Evolutionary conservation across 2,329 filamentous ascomycete genomes (phyloP), one percentile per base, ranked within the genome.

Genomic region (Aureobasidium subglaciale): DNA sequence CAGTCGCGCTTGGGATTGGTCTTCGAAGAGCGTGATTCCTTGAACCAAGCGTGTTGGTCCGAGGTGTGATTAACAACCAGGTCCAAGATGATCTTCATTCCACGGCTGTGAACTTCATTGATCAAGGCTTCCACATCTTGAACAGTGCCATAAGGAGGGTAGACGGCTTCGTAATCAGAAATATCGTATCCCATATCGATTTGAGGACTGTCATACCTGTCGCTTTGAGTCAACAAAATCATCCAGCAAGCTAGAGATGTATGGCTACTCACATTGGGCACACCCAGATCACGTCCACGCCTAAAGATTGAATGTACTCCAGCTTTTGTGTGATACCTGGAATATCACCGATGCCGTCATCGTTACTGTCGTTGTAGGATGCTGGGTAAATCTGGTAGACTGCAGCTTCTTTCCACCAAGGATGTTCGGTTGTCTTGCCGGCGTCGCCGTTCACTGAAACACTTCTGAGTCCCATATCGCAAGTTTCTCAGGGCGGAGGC

Each of bases 51-150:
- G 62, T 83, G 80, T 70, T 69, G 77, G 60, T 86, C 80, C 2
- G 82, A 86, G 0, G 86, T 90, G 66, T 92, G 87, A 61, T 90
- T 92, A 59, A 90, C 79, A 2, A 91, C 87, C 3, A 91, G 74
- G 64, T 91, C 87, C 57, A 90, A 78, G 56, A 91, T 82, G 10
- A 90, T 70, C 61, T 80, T 82, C 80, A 90, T 87, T 3, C 78
- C 82, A 4, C 84, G 76, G 15, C 76, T 68, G 58, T 86, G 83
- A 37, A 80, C 77, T 42, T 79, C 79, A 24, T 75, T 64, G 48
- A 87, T 83, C 32, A 89, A 67, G 0, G 71, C 69, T 56, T 88
- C 83, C 48, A 87, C 79, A 64, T 89, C 84, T 57, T 75, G 72
- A 7, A 89, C 72, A 1, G 83, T 84, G 34, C 86, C 86, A 62